Evolutionary conservation across 2,329 filamentous ascomycete genomes (phyloP).

Genomic region (Sclerotinia sclerotiorum): DNA sequence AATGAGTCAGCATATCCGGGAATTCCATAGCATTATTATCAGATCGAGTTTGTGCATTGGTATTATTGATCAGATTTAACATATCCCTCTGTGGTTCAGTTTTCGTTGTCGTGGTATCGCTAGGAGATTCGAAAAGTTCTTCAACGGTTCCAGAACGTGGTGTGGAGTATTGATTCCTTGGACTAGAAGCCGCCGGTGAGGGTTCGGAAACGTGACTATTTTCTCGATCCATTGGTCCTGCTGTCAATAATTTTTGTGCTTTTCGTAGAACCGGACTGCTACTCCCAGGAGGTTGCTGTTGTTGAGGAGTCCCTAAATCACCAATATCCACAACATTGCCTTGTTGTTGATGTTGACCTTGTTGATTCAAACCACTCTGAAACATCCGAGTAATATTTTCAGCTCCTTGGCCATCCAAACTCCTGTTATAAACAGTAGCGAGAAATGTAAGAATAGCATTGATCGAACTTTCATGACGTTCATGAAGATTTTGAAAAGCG

Average conservation of each 20-base stretch:
- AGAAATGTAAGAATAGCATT: slow-evolving; percentile 98
- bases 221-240: slow-evolving; percentile 31
- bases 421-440: slow-evolving; percentile 93
- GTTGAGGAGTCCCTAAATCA: slow-evolving; percentile 47
- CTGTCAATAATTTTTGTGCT: slow-evolving; percentile 40
- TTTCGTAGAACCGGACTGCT: slow-evolving; percentile 36
- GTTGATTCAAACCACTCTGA: slow-evolving; percentile 67
- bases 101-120: slow-evolving; percentile 51
- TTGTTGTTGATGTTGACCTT: slow-evolving; percentile 49
- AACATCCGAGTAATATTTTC: slow-evolving; percentile 85
- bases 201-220: slow-evolving; percentile 23
- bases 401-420: slow-evolving; percentile 77
- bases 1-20: slow-evolving; percentile 49
- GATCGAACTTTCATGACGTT: slow-evolving; percentile 97
- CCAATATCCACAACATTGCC: slow-evolving; percentile 62
- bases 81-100: slow-evolving; percentile 61
- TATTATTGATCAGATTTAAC: slow-evolving; percentile 65
- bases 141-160: slow-evolving; percentile 56
- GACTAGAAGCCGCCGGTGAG: slow-evolving; percentile 37
- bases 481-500: slow-evolving; percentile 86
- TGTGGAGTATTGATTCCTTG: slow-evolving; percentile 36
- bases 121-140: slow-evolving; percentile 56
- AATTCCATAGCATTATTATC: slow-evolving; percentile 46
- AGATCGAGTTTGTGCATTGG: slow-evolving; percentile 54
- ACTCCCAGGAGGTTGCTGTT: slow-evolving; percentile 30